phyloP scores from a whole-genome alignment of 768 basidiomycete genomes.

The Vararia minispora region DNA sequence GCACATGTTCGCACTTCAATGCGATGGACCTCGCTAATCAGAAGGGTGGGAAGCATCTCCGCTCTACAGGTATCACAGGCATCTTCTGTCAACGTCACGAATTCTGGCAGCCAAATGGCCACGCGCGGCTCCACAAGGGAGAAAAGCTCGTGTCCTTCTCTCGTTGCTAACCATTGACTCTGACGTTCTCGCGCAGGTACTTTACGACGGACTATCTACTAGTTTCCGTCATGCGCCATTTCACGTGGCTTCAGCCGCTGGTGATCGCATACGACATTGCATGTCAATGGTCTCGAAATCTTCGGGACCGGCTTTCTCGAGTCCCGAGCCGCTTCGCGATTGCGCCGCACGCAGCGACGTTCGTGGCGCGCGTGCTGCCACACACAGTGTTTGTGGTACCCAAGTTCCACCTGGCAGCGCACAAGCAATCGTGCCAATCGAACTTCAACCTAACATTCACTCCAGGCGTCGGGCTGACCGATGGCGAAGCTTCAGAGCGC shows the following conservation, averaged over 20 bases:
- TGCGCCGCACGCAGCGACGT: background rate
- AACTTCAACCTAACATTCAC: constrained; percentile 20
- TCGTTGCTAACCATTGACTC: no score
- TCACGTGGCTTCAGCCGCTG: background rate
- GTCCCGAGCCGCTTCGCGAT: background rate
- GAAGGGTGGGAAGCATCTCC: no score
- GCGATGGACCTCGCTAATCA: no score
- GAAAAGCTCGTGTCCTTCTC: no score
- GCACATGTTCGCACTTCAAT: no score
- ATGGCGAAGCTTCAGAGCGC: constrained; percentile 26
- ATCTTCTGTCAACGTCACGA: no score
- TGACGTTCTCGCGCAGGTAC: no score
- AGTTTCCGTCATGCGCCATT: background rate
- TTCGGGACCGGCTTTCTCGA: constrained; percentile 4
- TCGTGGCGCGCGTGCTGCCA: no score
- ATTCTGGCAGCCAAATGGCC: no score
- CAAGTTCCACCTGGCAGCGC: constrained; percentile 22
- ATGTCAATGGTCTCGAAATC: constrained; percentile 18
- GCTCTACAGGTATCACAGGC: no score
- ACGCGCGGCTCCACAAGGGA: no score
- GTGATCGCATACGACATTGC: constrained; percentile 17
- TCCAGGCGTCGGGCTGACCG: constrained; percentile 22
- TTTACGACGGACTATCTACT: background rate
- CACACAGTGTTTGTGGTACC: constrained; percentile 19
- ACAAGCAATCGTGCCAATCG: constrained; percentile 15